Evolutionary conservation across 306 rosid genomes (phyloP).

Genomic region (Adenanthera pavonina): DNA sequence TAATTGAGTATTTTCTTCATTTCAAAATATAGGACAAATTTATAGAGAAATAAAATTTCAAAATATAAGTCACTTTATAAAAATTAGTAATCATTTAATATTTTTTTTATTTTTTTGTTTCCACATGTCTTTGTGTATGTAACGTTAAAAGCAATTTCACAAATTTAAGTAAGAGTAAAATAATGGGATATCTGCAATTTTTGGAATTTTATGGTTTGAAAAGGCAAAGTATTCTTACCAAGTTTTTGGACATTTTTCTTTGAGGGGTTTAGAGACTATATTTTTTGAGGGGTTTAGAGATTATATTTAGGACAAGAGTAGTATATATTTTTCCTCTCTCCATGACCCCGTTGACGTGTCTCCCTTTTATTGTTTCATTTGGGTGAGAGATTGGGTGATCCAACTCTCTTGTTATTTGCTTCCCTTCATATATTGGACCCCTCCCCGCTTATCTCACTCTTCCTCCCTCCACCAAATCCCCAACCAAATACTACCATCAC

Average conservation of each 20-base stretch:
- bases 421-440: background rate
- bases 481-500: background rate
- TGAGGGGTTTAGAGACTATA: constrained; percentile 1
- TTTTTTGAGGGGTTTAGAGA: no score
- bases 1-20: no score
- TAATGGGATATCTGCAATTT: background rate
- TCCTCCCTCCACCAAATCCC: constrained; percentile 35
- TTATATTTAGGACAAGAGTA: no score
- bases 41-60: no score
- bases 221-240: constrained; percentile 3
- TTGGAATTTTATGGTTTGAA: background rate
- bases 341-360: background rate
- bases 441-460: background rate
- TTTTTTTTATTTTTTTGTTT: background rate
- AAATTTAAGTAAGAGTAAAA: background rate
- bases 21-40: no score
- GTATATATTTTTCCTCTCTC: background rate
- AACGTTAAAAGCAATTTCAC: background rate
- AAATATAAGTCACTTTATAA: no score
- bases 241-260: constrained; percentile 19
- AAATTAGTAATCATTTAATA: no score
- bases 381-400: constrained; percentile 39
- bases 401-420: constrained; percentile 12
- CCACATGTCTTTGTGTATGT: background rate
- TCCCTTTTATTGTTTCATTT: background rate